These are phyloP conservation scores for Zygotorulaspora sp. DNA, from an alignment of 805 yeast genomes.

Conservation along the genomic window DNA sequence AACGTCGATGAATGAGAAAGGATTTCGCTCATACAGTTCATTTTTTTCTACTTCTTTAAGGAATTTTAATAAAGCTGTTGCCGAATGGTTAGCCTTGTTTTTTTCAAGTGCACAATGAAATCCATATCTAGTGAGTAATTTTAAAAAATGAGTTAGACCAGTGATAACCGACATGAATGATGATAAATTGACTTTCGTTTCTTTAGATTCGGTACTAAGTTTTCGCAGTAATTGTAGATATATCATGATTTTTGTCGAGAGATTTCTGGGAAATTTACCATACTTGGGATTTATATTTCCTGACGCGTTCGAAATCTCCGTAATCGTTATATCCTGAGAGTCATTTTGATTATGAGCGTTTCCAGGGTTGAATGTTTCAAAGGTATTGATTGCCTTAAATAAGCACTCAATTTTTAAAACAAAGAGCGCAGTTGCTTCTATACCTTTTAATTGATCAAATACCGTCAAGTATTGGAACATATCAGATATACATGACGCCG, in stretches of 20 bases:
- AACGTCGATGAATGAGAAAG: slow-evolving; percentile 43
- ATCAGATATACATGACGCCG: slow-evolving; percentile 85
- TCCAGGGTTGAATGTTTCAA: slow-evolving; percentile 31
- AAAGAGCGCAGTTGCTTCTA: slow-evolving; percentile 63
- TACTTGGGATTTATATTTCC: slow-evolving; percentile 18
- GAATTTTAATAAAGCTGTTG: slow-evolving; percentile 59
- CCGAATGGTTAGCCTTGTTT: slow-evolving; percentile 53
- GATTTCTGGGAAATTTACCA: slow-evolving; percentile 65
- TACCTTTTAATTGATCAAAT: slow-evolving; percentile 63
- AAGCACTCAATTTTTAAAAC: slow-evolving; percentile 70
- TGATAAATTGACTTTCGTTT: slow-evolving; percentile 40
- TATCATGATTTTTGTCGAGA: slow-evolving; percentile 86
- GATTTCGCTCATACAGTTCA: slow-evolving; percentile 35
- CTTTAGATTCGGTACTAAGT: slow-evolving; percentile 36
- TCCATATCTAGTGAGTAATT: slow-evolving; percentile 76
- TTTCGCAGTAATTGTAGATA: slow-evolving; percentile 80
- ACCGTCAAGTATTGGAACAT: slow-evolving; percentile 83
- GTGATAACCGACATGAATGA: slow-evolving; percentile 78
- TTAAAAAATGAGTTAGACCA: slow-evolving; percentile 87
- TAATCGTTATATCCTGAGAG: slow-evolving; percentile 4
- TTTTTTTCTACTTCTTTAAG: slow-evolving; percentile 50
- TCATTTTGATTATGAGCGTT: slow-evolving; percentile 6
- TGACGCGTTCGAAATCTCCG: slow-evolving; percentile 5
- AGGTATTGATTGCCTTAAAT: slow-evolving; percentile 65
- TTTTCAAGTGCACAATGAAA: slow-evolving; percentile 68